phyloP scores from a whole-genome alignment of 805 yeast genomes.

The Candida cerambycidarum region DNA sequence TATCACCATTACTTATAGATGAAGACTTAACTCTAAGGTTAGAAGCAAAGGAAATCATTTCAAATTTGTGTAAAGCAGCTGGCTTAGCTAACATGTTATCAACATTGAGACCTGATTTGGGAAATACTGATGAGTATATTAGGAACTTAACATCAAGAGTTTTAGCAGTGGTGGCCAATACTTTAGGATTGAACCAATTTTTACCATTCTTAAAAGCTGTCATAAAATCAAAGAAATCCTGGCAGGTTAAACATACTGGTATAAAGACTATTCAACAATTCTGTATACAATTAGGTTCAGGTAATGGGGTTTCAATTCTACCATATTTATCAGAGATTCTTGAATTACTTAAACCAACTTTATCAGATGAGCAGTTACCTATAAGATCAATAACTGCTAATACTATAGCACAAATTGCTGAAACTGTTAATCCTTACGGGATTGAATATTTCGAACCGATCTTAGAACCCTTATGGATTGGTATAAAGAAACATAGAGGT shows the following conservation, averaged over 20 bases:
- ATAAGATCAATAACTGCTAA: conserved; percentile 71
- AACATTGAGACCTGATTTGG: conserved; percentile 77
- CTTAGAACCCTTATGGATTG: conserved; percentile 78
- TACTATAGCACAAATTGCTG: conserved; percentile 74
- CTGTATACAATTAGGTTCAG: conserved; percentile 65
- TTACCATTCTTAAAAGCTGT: conserved; percentile 84
- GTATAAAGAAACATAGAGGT: conserved; percentile 76
- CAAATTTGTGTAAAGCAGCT: conserved; percentile 74
- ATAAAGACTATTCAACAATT: conserved; percentile 73
- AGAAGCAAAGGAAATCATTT: conserved; percentile 77
- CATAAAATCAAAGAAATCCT: conserved; percentile 68
- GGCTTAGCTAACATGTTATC: conserved; percentile 82
- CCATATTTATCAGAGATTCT: conserved; percentile 72
- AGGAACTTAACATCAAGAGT: conserved; percentile 75
- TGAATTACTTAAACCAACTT: conserved; percentile 54
- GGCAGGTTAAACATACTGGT: conserved; percentile 87
- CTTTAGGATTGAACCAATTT: conserved; percentile 69
- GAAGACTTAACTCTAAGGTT: conserved; percentile 71
- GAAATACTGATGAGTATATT: conserved; percentile 76
- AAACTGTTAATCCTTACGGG: conserved; percentile 83
- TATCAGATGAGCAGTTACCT: conserved; percentile 66
- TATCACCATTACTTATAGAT: conserved; percentile 78
- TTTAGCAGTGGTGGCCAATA: conserved; percentile 78
- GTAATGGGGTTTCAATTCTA: conserved; percentile 50
- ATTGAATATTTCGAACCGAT: conserved; percentile 78